Evolutionary conservation across 345 rosid genomes (phyloP).

Genomic region (Arabis hirsuta): DNA sequence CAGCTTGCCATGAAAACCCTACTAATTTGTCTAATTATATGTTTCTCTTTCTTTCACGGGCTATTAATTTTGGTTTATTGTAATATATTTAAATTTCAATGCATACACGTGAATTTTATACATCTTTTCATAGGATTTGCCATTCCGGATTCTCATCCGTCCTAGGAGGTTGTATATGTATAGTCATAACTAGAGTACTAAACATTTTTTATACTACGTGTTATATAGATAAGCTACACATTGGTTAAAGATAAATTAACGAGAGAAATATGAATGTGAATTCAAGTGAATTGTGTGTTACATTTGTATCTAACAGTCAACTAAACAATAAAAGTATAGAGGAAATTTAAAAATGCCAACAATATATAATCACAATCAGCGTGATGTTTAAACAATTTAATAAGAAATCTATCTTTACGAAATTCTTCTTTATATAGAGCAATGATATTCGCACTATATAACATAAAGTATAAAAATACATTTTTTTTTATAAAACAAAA

Average conservation of each 20-base stretch:
- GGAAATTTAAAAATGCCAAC: neutral
- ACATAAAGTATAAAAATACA: neutral
- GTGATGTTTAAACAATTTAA: conserved; percentile 10
- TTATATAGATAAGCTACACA: neutral
- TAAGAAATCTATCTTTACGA: neutral
- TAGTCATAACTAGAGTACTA: neutral
- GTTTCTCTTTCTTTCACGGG: conserved; percentile 34
- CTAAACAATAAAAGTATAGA: neutral
- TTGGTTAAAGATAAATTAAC: neutral
- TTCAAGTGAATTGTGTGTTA: neutral
- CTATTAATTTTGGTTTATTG: conserved; percentile 2
- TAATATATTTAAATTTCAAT: neutral
- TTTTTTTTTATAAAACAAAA: too few relatives aligned
- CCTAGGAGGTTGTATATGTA: conserved; percentile 38
- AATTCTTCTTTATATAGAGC: neutral
- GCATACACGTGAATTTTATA: conserved; percentile 27
- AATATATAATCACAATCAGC: conserved; percentile 14
- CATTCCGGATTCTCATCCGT: conserved; percentile 47
- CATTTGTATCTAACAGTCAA: neutral
- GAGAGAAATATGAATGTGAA: neutral
- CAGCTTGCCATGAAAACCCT: conserved; percentile 19
- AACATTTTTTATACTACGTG: neutral
- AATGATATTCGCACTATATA: conserved; percentile 11
- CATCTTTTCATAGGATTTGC: conserved; percentile 37
- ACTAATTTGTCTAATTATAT: conserved; percentile 9